phyloP scores from a whole-genome alignment of 257 asterid species.

The Solanum pimpinellifolium region DNA sequence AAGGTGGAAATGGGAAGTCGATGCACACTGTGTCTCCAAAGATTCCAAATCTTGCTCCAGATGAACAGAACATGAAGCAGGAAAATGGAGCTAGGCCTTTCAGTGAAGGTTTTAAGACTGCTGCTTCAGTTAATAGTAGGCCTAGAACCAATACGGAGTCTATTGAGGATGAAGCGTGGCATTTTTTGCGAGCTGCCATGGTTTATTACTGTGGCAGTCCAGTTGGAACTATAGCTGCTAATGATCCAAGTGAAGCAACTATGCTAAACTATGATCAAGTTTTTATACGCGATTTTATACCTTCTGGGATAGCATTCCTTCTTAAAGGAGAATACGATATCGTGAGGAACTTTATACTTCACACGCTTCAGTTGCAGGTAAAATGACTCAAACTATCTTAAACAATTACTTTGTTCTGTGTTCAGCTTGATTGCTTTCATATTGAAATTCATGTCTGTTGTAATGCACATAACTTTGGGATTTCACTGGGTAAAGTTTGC shows the following conservation, averaged over 20 bases:
- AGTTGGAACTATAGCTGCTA: conserved; percentile 88
- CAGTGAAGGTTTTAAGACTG: conserved; percentile 18
- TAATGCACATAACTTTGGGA: background rate
- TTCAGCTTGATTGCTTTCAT: background rate
- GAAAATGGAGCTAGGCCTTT: conserved; percentile 18
- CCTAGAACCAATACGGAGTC: conserved; percentile 27
- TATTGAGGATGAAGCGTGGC: conserved; percentile 87
- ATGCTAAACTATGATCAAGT: conserved; percentile 83
- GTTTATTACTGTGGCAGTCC: conserved; percentile 69
- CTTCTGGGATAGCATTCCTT: conserved; percentile 82
- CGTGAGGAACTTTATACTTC: conserved; percentile 69
- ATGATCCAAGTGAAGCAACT: conserved; percentile 65
- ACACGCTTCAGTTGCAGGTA: conserved; percentile 96
- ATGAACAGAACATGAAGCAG: conserved; percentile 8
- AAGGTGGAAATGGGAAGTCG: conserved; percentile 20
- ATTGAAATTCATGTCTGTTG: background rate
- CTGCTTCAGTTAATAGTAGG: conserved; percentile 18
- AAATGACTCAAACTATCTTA: background rate
- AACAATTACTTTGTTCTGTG: background rate
- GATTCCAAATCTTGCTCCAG: conserved; percentile 11
- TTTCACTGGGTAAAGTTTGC: background rate
- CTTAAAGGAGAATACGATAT: conserved; percentile 83
- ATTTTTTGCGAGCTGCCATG: conserved; percentile 58
- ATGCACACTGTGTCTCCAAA: conserved; percentile 20
- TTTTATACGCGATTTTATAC: conserved; percentile 79